Evolutionary conservation across 495 filamentous ascomycete species (phyloP), one percentile per base, ranked within the genome.

Genomic region (Hypoxylon intermedium): DNA sequence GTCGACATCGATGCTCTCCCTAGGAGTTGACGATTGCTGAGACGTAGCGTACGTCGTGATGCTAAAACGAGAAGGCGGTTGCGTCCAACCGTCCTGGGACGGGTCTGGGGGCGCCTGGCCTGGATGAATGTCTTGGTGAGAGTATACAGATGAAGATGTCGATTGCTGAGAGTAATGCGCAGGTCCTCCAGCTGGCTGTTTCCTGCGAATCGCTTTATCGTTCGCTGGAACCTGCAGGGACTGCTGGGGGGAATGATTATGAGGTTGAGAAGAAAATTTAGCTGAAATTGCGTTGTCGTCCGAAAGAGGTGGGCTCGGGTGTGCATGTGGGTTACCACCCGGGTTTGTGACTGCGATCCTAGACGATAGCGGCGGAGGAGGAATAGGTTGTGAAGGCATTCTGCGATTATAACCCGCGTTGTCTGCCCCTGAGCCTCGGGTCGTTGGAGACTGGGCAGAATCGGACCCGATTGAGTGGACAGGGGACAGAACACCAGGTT

Each of bases 61-160:
- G 70, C 87, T 91, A 75, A 90, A 91, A 34, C 88, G 88, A 49
- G 88, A 92, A 0, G 71, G 67, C 6, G 85, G 87, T 44, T 87
- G 79, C 12, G 72, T 64, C 71, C 72, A 78, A 11, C 67, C 62
- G 5, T 75, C 72, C 13, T 20, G 16, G 45, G 65, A 34, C 56
- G 63, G 51, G 44, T 60, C 52, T 26, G 53, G 50, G 41, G 53
- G 21, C 6, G 43, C 47, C 15, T 66, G 53, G 6, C 60, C 26
- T 13, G 60, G 36, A 33, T 53, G 37, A 11, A 53, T 46, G 23
- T 62, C 63, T 23, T 68, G 63, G 53, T 75, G 68, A 20, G 74
- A 67, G 59, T 74, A 75, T 15, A 75, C 55, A 0, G 74, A 73
- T 9, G 76, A 74, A 1, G 72, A 60, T 7, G 73, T 76, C 23